These are phyloP conservation scores for Pyrus hybrid DNA, from an alignment of 331 rosid genomes.

Conservation along the genomic window DNA sequence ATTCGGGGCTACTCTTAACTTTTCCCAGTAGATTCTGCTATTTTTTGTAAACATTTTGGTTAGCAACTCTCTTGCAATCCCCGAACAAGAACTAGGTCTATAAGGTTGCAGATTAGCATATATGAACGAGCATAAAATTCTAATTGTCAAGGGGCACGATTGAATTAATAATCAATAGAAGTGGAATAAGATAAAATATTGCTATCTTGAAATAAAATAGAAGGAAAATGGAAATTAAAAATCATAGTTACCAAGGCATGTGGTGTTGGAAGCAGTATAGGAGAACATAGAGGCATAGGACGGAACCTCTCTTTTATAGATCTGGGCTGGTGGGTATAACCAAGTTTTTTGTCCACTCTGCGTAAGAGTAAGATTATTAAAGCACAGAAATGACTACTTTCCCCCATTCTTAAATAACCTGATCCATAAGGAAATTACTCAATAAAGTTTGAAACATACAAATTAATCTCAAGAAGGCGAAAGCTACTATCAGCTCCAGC, in stretches of 20 bases:
- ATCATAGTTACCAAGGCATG: slow-evolving; percentile 73
- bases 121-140: not conserved
- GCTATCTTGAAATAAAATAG: not conserved
- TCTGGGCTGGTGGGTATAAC: slow-evolving; percentile 39
- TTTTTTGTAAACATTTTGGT: not conserved
- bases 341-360: slow-evolving; percentile 57
- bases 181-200: not conserved
- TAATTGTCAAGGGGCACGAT: not conserved
- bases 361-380: slow-evolving; percentile 21
- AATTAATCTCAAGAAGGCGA: slow-evolving; percentile 73
- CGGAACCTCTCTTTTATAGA: slow-evolving; percentile 70
- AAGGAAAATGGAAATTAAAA: slow-evolving; percentile 6
- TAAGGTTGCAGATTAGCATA: not conserved
- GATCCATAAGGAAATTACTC: not conserved
- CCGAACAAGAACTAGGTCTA: not conserved
- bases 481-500: slow-evolving; percentile 99
- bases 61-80: not conserved
- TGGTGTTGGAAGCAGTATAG: slow-evolving; percentile 83
- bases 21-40: not conserved
- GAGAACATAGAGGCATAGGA: slow-evolving; percentile 89
- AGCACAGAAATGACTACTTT: not conserved
- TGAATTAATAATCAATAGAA: not conserved
- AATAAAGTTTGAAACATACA: slow-evolving; percentile 44
- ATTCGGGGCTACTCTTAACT: not conserved
- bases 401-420: not conserved